These are phyloP conservation scores for Lentinus tigrinus DNA, from an alignment of 768 basidiomycete species.

Conservation along the genomic window DNA sequence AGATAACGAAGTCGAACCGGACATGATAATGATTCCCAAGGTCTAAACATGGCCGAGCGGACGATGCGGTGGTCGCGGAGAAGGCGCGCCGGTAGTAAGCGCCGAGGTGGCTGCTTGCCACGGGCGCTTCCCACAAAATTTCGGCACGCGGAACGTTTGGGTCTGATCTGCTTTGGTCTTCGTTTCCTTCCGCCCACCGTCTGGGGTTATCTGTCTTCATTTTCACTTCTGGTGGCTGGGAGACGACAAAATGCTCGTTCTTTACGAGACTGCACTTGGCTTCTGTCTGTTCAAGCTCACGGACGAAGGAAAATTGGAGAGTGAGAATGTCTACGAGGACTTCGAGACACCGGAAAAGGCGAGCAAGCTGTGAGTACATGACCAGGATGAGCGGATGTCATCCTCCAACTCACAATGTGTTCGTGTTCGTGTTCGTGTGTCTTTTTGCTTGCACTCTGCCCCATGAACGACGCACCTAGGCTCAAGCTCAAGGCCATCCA, in stretches of 20 bases:
- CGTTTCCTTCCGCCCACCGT: background rate
- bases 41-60: background rate
- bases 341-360: constrained; percentile 92
- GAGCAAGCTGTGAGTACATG: constrained; percentile 78
- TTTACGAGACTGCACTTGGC: constrained; percentile 95
- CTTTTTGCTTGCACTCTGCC: background rate
- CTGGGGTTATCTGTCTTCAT: background rate
- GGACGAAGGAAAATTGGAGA: constrained; percentile 83
- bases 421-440: background rate
- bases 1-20: background rate
- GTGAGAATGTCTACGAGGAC: constrained; percentile 85
- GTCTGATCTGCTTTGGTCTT: background rate
- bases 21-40: background rate
- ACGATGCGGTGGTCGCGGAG: background rate
- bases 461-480: constrained; percentile 38
- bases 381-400: background rate
- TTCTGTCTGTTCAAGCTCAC: constrained; percentile 98
- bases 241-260: constrained; percentile 75
- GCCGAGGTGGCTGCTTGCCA: constrained; percentile 11
- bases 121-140: constrained; percentile 13
- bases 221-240: background rate
- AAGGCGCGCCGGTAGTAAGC: background rate
- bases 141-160: constrained; percentile 13
- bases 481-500: constrained; percentile 94
- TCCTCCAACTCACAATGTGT: background rate